Conservation (phyloP, 495 filamentous ascomycete species). For the Penicillium samsonianum region DNA sequence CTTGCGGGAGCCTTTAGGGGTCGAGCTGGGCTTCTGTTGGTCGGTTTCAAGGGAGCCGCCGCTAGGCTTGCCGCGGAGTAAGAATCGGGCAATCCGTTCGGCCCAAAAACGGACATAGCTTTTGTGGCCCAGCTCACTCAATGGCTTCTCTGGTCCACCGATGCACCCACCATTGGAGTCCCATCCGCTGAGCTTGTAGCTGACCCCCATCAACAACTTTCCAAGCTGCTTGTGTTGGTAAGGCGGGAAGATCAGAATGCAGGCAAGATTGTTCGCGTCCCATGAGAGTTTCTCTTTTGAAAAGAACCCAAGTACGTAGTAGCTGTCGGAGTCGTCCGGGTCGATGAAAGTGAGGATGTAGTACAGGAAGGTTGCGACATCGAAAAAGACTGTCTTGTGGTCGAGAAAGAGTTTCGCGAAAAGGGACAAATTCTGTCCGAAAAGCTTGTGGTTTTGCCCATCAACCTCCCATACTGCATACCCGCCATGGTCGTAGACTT, state of each 20-base stretch:
- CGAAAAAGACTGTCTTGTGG: constrained; percentile 98
- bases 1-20: constrained; percentile 37
- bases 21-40: constrained; percentile 32
- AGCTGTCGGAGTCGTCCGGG: constrained; percentile 37
- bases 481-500: constrained; percentile 60
- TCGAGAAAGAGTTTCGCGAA: constrained; percentile 98
- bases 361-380: constrained; percentile 92
- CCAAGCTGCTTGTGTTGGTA: constrained; percentile 91
- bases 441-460: constrained; percentile 85
- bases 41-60: constrained; percentile 26
- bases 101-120: constrained; percentile 86
- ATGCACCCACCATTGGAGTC: constrained; percentile 66
- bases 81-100: constrained; percentile 69
- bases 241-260: constrained; percentile 93
- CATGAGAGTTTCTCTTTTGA: constrained; percentile 98
- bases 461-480: constrained; percentile 88
- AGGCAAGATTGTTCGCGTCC: constrained; percentile 98
- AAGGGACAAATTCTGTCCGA: constrained; percentile 91
- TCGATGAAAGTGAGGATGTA: constrained; percentile 71
- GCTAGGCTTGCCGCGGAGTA: constrained; percentile 42
- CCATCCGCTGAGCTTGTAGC: constrained; percentile 85
- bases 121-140: constrained; percentile 77
- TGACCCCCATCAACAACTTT: constrained; percentile 86
- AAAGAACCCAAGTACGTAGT: constrained; percentile 86
- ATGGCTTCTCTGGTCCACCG: constrained; percentile 90